A percentile compares a stretch with the other conserved stretches of the same genome.
Conservation (phyloP, 805 yeast genomes). For the Lachancea lanzarotensis region DNA sequence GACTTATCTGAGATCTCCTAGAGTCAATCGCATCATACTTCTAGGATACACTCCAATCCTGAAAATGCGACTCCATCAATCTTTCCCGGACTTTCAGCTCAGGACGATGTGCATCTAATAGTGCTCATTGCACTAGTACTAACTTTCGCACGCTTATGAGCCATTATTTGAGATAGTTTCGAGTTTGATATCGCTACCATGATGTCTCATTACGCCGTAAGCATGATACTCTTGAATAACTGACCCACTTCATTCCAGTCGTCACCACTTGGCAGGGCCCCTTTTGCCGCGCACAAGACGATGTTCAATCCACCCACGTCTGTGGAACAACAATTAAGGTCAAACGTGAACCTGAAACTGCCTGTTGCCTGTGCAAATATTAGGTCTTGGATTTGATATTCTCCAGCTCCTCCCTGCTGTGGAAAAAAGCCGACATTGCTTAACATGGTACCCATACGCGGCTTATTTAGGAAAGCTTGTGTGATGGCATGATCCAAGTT, state of each 20-base stretch:
- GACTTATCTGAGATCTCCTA: too few species aligned
- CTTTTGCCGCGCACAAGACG: constrained; percentile 15
- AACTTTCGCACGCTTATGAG: too few species aligned
- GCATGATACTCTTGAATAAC: constrained; percentile 7
- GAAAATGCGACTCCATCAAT: too few species aligned
- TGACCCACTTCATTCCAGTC: constrained; percentile 12
- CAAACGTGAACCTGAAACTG: constrained; percentile 18
- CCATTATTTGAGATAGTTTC: too few species aligned
- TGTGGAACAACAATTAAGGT: constrained; percentile 18
- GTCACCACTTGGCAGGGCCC: constrained; percentile 9
- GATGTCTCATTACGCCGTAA: neutral
- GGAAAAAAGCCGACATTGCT: constrained; percentile 23
- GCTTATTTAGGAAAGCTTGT: constrained; percentile 13
- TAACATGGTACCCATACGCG: constrained; percentile 21
- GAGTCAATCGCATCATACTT: too few species aligned
- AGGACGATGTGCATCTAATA: too few species aligned
- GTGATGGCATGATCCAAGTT: constrained; percentile 19
- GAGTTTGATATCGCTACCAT: too few species aligned
- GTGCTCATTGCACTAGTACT: too few species aligned
- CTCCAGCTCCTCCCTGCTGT: neutral
- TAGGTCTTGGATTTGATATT: constrained; percentile 13
- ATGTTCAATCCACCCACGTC: constrained; percentile 20
- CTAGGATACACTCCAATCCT: too few species aligned
- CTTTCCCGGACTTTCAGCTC: too few species aligned
- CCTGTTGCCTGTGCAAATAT: constrained; percentile 22